These are phyloP conservation scores for Cephaloascus fragrans DNA, from an alignment of 805 yeast genomes.

Conservation along the genomic window DNA sequence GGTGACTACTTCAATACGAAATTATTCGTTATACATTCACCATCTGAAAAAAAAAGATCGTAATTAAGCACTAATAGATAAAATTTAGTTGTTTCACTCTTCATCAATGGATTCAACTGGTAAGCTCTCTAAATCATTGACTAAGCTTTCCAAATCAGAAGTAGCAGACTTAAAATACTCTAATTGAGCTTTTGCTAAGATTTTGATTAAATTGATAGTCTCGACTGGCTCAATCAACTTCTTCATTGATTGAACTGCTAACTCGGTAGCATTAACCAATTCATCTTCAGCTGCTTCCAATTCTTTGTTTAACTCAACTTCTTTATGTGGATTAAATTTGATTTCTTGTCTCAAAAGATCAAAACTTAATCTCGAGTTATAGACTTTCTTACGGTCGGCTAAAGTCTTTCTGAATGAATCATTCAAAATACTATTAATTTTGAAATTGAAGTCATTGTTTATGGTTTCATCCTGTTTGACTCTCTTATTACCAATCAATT, in stretches of 20 bases:
- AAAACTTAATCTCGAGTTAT: conserved; percentile 57
- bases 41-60: too few relatives aligned
- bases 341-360: conserved; percentile 60
- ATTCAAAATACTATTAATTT: conserved; percentile 41
- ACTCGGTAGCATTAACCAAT: conserved; percentile 66
- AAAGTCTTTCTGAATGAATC: conserved; percentile 52
- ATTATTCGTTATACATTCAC: too few relatives aligned
- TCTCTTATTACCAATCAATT: conserved; percentile 58
- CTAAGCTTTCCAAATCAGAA: conserved; percentile 32
- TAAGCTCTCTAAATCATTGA: conserved; percentile 32
- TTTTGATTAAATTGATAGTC: conserved; percentile 49
- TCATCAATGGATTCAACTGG: conserved; percentile 34
- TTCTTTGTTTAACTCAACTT: conserved; percentile 42
- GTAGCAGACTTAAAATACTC: conserved; percentile 50
- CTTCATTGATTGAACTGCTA: conserved; percentile 75
- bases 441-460: conserved; percentile 46
- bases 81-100: conserved; percentile 15
- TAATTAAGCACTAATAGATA: too few relatives aligned
- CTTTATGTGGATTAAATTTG: conserved; percentile 23
- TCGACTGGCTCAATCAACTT: conserved; percentile 60
- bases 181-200: conserved; percentile 62
- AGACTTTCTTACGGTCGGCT: conserved; percentile 57
- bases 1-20: too few relatives aligned
- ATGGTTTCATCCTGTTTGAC: conserved; percentile 61
- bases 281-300: conserved; percentile 63